Base-by-base conservation (phyloP, 176 grass and related monocot genomes). In the Oryza glumipatula region DNA sequence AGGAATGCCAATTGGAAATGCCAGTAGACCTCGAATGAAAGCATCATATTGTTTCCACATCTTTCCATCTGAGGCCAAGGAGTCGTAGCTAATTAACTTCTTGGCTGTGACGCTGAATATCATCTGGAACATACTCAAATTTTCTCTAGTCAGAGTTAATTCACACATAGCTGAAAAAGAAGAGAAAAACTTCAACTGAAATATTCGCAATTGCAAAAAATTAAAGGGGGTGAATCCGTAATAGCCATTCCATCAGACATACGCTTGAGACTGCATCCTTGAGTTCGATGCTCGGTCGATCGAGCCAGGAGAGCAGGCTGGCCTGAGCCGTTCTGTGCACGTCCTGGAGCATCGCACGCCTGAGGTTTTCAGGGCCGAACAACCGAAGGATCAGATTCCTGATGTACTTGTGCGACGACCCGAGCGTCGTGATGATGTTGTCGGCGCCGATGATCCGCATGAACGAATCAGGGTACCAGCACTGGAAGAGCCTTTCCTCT, bases 61-160 rank as follows among this genome's bases (percentile, higher is more conserved):
- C 64, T 68, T 82, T 1, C 83, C 89, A 7, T 43, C 64, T 17
- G 87, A 70, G 21, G 43, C 38, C 1, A 38, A 14, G 4, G 49
- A 60, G 2, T 94, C 84, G 5, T 92, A 89, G 72, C 87, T 76
- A 19, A 94, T 94, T 76, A 91, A 49, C 68, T 81, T 91, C 81
- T 87, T 94, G 22, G 86, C 92, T 23, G 84, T 85, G 9, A 89
- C 65, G 14, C 80, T 77, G 44, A 94, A 94, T 71, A 94, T 88
- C 92, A 94, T 94, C 89, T 36, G 35, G 35, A 36, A 36, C 35
- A 36, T 36, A 36, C 35, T 4, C 5, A 36, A 36, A 5, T 36
- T 36, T 36, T 36, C 35, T 36, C 35, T 36, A 36, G 35, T 36
- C 35, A 36, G 35, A 36, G 35, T 36, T 36, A 36, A 36, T 36